Conservation (phyloP, 2,329 filamentous ascomycete species). For the Plenodomus biglobosus region DNA sequence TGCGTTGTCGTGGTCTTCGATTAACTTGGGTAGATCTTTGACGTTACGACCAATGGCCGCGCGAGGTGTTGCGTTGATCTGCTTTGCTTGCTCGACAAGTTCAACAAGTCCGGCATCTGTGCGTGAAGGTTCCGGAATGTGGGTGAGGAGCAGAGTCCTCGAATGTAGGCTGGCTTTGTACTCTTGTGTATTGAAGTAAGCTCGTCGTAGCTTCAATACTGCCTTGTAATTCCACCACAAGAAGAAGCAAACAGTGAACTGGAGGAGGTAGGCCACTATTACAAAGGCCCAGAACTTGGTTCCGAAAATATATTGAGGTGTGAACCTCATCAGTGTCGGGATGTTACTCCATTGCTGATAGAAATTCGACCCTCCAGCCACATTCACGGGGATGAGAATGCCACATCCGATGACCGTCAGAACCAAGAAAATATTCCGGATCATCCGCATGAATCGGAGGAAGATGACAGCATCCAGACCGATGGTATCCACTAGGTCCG, state of each 20-base stretch:
- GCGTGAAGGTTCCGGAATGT: constrained; percentile 72
- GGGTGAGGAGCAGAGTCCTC: constrained; percentile 67
- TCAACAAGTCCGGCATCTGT: constrained; percentile 87
- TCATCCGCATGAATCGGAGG: constrained; percentile 83
- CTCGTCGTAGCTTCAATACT: constrained; percentile 67
- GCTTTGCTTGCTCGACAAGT: constrained; percentile 76
- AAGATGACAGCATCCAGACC: constrained; percentile 92
- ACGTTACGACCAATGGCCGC: constrained; percentile 87
- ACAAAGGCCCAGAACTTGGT: constrained; percentile 61
- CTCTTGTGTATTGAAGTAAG: constrained; percentile 81
- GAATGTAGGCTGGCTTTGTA: constrained; percentile 87
- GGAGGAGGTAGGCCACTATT: constrained; percentile 63
- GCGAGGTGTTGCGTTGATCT: constrained; percentile 72
- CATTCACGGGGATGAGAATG: constrained; percentile 80
- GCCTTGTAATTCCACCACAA: constrained; percentile 87
- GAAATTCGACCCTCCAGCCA: constrained; percentile 47
- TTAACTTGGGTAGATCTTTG: constrained; percentile 80
- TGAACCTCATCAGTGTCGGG: constrained; percentile 54
- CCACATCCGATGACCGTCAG: constrained; percentile 71
- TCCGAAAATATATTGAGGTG: constrained; percentile 57
- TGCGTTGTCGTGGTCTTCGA: constrained; percentile 76
- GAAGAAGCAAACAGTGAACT: constrained; percentile 72
- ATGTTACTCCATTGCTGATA: constrained; percentile 33
- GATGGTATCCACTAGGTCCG: constrained; percentile 74
- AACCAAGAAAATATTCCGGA: constrained; percentile 82